Conservation (phyloP, 192 early-diverging fungal species). For the Gigaspora rosea region DNA sequence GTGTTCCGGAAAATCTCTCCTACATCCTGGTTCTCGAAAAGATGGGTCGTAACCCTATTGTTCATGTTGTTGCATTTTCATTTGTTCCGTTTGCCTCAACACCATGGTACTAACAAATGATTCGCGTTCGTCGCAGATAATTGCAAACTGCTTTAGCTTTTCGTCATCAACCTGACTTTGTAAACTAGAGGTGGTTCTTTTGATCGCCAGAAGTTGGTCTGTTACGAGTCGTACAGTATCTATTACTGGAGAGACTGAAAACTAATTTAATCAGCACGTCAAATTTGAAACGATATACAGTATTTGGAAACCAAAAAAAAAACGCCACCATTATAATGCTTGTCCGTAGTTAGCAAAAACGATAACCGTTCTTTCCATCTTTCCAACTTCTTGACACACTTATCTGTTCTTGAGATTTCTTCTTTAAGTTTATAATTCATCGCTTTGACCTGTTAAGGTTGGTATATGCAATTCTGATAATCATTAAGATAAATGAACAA, state of each 20-base stretch:
- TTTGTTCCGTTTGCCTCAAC: slow-evolving; percentile 5
- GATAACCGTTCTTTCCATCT: background rate
- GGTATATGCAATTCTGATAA: background rate
- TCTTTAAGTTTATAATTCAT: slow-evolving; percentile 43
- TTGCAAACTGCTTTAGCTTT: background rate
- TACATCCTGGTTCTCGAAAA: too few relatives aligned
- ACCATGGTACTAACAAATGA: slow-evolving; percentile 14
- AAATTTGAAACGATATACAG: background rate
- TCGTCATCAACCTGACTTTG: background rate
- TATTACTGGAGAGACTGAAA: background rate
- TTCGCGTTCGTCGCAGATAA: background rate
- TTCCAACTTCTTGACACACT: background rate
- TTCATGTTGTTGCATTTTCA: background rate
- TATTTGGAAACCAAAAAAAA: background rate
- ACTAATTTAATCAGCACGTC: background rate
- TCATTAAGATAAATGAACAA: background rate
- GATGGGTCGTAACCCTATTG: too few relatives aligned
- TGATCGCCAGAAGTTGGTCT: slow-evolving; percentile 16
- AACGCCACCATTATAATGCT: background rate
- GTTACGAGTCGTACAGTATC: slow-evolving; percentile 8
- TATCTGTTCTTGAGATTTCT: slow-evolving; percentile 36
- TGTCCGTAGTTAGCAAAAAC: background rate
- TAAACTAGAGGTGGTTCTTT: background rate
- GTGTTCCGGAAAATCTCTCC: too few relatives aligned
- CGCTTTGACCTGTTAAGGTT: slow-evolving; percentile 39